phyloP scores from a whole-genome alignment of 306 rosid genomes.

The Sicyos edulis region DNA sequence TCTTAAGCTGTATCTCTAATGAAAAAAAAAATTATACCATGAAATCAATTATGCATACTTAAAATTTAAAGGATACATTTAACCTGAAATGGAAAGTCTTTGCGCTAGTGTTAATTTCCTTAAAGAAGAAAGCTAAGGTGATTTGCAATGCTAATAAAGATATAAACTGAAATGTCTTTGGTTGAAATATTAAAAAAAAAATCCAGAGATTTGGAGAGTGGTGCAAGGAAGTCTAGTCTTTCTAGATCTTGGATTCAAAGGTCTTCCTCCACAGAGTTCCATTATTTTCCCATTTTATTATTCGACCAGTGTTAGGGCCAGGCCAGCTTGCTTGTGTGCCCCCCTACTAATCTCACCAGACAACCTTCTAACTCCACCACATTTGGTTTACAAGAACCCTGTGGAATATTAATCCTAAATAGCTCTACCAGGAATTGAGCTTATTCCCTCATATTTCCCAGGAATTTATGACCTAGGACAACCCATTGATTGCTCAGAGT shows the following conservation, averaged over 20 bases:
- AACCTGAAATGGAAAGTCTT: background rate
- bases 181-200: background rate
- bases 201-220: background rate
- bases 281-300: too few species aligned
- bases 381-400: too few species aligned
- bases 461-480: too few species aligned
- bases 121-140: background rate
- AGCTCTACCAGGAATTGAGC: too few species aligned
- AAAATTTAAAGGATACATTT: background rate
- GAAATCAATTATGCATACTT: background rate
- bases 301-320: too few species aligned
- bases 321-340: too few species aligned
- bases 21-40: constrained; percentile 15
- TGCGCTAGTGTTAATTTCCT: background rate
- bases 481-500: background rate
- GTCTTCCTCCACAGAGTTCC: too few species aligned
- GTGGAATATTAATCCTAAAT: too few species aligned
- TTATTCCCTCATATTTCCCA: too few species aligned
- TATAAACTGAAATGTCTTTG: background rate
- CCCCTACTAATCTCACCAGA: too few species aligned
- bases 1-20: background rate
- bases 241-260: too few species aligned
- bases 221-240: background rate
- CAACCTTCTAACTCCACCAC: too few species aligned
- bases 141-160: background rate